Evolutionary conservation across 768 basidiomycete genomes (phyloP).

Genomic region (Gyrodon lividus): DNA sequence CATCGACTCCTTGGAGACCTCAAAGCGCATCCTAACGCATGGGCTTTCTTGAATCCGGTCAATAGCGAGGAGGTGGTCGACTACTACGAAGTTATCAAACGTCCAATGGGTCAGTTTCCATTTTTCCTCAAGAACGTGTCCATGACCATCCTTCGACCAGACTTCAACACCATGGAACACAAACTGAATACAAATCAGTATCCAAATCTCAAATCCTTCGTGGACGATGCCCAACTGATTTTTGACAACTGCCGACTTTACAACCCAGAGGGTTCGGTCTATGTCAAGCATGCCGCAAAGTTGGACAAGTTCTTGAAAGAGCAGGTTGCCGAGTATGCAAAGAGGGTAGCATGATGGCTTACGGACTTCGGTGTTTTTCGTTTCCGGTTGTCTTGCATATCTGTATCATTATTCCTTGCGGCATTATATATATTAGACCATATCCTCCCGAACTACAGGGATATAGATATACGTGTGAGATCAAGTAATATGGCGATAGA

Average conservation of each 20-base stretch:
- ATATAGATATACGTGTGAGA: background rate
- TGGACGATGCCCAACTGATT: conserved; percentile 78
- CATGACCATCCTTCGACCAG: conserved; percentile 40
- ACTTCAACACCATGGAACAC: conserved; percentile 83
- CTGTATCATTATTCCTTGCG: background rate
- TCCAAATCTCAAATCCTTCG: conserved; percentile 65
- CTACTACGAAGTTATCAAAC: conserved; percentile 85
- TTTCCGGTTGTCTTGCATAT: background rate
- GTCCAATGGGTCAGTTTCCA: conserved; percentile 81
- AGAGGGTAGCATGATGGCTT: conserved; percentile 13
- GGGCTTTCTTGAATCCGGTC: conserved; percentile 88
- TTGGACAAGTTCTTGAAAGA: conserved; percentile 78
- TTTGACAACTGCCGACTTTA: conserved; percentile 89
- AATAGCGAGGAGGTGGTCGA: conserved; percentile 76
- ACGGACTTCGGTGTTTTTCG: background rate
- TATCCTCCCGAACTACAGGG: background rate
- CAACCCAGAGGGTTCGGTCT: conserved; percentile 79
- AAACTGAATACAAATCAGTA: conserved; percentile 92
- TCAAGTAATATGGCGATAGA: too few relatives aligned
- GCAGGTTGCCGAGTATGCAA: conserved; percentile 34
- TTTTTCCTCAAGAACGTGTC: background rate
- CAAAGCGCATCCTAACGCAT: conserved; percentile 72
- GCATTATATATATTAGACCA: background rate
- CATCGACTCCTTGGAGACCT: conserved; percentile 77
- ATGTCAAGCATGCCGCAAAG: conserved; percentile 81